Percentiles rank a stretch among this genome's conserved stretches.
Conservation (phyloP, 768 basidiomycete species). For the Podaxis rugospora region DNA sequence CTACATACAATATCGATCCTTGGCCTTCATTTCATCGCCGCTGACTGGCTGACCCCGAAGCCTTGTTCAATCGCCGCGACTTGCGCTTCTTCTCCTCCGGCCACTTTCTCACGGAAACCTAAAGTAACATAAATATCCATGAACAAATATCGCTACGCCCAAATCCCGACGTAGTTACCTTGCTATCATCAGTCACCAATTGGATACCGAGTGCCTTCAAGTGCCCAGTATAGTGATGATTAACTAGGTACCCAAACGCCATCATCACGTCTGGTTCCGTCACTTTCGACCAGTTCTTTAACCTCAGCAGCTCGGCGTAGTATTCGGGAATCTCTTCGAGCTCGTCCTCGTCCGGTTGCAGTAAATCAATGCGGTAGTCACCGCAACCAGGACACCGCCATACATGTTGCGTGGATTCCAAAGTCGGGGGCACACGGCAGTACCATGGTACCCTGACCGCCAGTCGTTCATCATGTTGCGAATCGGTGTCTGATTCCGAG, state of each 20-base stretch:
- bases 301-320: slow-evolving; percentile 19
- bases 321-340: slow-evolving; percentile 18
- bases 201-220: background rate
- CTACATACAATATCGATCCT: background rate
- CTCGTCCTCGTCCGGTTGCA: slow-evolving; percentile 33
- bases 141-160: background rate
- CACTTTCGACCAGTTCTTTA: slow-evolving; percentile 32
- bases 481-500: slow-evolving; percentile 24
- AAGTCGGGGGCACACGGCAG: slow-evolving; percentile 29
- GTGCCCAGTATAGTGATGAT: slow-evolving; percentile 3
- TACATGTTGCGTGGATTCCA: slow-evolving; percentile 38
- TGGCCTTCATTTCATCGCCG: background rate
- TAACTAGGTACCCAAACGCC: slow-evolving; percentile 8
- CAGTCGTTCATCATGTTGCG: slow-evolving; percentile 17
- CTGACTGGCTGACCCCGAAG: background rate
- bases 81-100: slow-evolving; percentile 1
- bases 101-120: slow-evolving; percentile 7
- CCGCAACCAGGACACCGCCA: slow-evolving; percentile 50
- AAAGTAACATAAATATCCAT: background rate
- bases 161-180: background rate
- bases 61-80: slow-evolving; percentile 1
- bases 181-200: background rate
- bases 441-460: slow-evolving; percentile 29
- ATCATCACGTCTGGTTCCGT: slow-evolving; percentile 18
- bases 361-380: slow-evolving; percentile 39